Base-by-base conservation (phyloP, 2,329 filamentous ascomycete genomes). In the Thielaviopsis punctulata region DNA sequence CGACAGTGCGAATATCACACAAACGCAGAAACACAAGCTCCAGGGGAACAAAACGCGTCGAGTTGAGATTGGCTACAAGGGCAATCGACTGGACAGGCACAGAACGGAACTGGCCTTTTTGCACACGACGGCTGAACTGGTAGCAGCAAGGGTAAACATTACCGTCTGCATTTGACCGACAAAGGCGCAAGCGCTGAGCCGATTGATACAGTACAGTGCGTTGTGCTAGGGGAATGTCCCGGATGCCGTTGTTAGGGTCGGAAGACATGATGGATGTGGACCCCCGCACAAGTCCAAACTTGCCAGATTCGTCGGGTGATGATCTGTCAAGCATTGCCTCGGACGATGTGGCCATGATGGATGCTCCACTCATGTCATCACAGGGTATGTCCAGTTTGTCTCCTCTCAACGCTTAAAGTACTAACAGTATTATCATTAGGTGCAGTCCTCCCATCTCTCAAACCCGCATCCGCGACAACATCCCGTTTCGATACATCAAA, bases 251-350 rank as follows among this genome's bases (percentile, higher is more conserved):
- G 23, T 62, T 67, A 25, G 51, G 53, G 23, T 50, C 53, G 12
- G 53, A 51, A 33, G 53, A 55, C 56, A 65, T 73, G 25, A 67
- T 69, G 60, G 69, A 72, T 59, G 62, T 66, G 22, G 69, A 73
- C 49, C 62, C 62, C 47, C 65, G 67, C 49, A 76, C 76, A 61
- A 63, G 71, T 54, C 68, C 63, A 43, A 70, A 73, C 57, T 65
- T 70, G 41, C 69, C 73, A 27, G 75, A 67, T 55, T 58, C 66
- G 2, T 64, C 61, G 9, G 62, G 67, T 22, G 56, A 62, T 21
- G 50, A 60, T 8, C 7, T 55, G 45, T 52, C 51, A n/a, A 54
- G 51, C 25, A 33, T 49, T 4, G 22, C 36, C 9, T 56, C 55
- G 8, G 48, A 52, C 15, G 52, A 56, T 19, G 23, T 54, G 19